phyloP scores from a whole-genome alignment of 768 basidiomycete genomes.

The Daedaleopsis nitida region DNA sequence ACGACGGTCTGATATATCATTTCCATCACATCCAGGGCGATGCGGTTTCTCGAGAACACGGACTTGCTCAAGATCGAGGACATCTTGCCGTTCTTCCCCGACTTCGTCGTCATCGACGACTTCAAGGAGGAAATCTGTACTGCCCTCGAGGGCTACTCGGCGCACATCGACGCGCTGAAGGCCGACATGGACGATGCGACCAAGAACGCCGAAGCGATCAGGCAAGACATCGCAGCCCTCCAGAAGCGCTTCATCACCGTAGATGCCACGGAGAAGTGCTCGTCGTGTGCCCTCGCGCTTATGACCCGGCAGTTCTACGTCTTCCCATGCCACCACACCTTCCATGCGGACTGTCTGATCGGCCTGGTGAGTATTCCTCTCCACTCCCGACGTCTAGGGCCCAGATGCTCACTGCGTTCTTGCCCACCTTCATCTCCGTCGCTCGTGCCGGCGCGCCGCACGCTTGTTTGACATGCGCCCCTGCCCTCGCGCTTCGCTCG shows the following conservation, averaged over 20 bases:
- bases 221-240: slow-evolving; percentile 83
- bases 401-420: not conserved
- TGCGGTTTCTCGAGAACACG: slow-evolving; percentile 94
- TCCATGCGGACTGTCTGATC: slow-evolving; percentile 98
- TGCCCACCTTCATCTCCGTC: not conserved
- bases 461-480: slow-evolving; percentile 1
- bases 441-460: not conserved
- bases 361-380: slow-evolving; percentile 65
- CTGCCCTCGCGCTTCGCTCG: not conserved
- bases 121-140: slow-evolving; percentile 99
- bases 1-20: slow-evolving; percentile 1
- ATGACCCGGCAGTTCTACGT: slow-evolving; percentile 95
- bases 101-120: slow-evolving; percentile 98
- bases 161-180: slow-evolving; percentile 87
- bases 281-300: slow-evolving; percentile 73
- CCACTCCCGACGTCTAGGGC: not conserved
- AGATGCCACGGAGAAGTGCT: slow-evolving; percentile 84
- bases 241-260: slow-evolving; percentile 91
- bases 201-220: slow-evolving; percentile 88
- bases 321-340: slow-evolving; percentile 96
- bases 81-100: slow-evolving; percentile 98
- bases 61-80: slow-evolving; percentile 97
- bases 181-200: slow-evolving; percentile 97
- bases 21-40: slow-evolving; percentile 61
- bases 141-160: slow-evolving; percentile 91